These are phyloP conservation scores for Pleodorina starrii DNA, from an alignment of 139 green algal genomes.

Conservation along the genomic window DNA sequence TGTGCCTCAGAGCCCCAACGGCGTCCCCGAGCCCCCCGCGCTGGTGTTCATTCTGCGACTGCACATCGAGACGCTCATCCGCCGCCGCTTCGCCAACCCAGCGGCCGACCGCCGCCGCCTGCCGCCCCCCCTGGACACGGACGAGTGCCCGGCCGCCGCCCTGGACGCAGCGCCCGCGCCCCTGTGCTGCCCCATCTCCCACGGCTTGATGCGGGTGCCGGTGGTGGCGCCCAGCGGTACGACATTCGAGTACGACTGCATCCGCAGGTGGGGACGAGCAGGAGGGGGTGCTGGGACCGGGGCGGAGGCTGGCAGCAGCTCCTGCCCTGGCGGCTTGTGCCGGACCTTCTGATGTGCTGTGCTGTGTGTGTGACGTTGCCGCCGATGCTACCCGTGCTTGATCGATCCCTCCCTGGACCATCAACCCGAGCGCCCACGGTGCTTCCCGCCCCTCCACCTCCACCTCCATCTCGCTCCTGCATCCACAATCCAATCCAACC, in stretches of 20 bases:
- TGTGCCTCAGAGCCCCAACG: not conserved
- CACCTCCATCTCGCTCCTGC: not conserved
- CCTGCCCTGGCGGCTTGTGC: not conserved
- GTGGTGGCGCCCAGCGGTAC: constrained; percentile 36
- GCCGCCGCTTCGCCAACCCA: not conserved
- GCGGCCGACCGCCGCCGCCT: not conserved
- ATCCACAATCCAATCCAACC: too few species aligned
- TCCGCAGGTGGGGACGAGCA: not conserved
- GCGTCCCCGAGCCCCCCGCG: constrained; percentile 18
- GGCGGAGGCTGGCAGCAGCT: not conserved
- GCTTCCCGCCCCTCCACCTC: not conserved
- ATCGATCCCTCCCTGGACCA: not conserved
- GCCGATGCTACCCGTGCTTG: not conserved
- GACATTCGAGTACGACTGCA: constrained; percentile 39
- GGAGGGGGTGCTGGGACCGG: not conserved
- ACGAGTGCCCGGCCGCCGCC: not conserved
- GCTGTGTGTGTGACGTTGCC: not conserved
- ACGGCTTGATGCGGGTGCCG: constrained; percentile 29
- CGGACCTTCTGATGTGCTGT: not conserved
- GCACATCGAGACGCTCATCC: constrained; percentile 26
- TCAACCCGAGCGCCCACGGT: not conserved
- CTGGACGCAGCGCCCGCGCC: constrained; percentile 12
- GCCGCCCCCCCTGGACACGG: constrained; percentile 18
- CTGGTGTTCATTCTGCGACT: constrained; percentile 43
- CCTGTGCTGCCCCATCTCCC: constrained; percentile 49